Conservation (phyloP, 768 basidiomycete species). For the Amanita muscaria region DNA sequence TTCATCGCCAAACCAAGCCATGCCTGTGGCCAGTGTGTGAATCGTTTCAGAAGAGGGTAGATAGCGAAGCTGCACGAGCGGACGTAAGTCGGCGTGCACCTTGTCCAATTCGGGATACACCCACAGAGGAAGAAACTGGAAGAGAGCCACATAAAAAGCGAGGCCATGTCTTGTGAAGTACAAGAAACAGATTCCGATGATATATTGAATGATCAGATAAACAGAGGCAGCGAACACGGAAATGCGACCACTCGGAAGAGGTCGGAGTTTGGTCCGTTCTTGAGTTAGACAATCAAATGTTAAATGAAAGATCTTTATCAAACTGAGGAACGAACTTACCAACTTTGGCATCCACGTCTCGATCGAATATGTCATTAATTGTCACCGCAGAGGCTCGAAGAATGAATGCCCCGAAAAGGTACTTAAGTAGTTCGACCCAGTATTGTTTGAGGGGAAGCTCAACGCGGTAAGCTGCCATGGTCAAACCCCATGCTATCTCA, state of each 20-base stretch:
- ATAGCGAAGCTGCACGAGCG: conserved; percentile 26
- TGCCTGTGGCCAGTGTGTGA: conserved; percentile 54
- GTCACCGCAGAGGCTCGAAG: conserved; percentile 44
- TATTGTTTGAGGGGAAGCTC: conserved; percentile 25
- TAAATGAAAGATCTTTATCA: no score
- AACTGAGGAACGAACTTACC: conserved; percentile 27
- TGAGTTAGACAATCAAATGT: no score
- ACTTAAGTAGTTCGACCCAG: conserved; percentile 22
- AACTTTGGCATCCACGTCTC: conserved; percentile 42
- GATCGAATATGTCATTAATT: conserved; percentile 48
- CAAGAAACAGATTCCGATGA: conserved; percentile 32
- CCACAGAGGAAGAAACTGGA: conserved; percentile 39
- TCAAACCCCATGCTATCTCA: conserved; percentile 36
- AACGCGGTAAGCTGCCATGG: conserved; percentile 37
- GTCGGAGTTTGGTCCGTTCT: conserved; percentile 43
- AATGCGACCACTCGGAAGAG: conserved; percentile 40
- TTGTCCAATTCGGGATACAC: conserved; percentile 11
- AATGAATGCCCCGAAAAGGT: conserved; percentile 31
- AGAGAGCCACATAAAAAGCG: conserved; percentile 35
- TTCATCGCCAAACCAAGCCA: conserved; percentile 56
- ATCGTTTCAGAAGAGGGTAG: conserved; percentile 47
- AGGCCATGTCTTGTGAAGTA: conserved; percentile 21
- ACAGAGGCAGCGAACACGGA: conserved; percentile 32
- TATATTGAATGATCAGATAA: conserved; percentile 34
- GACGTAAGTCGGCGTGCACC: conserved; percentile 17